Conservation (phyloP, 306 rosid genomes). For the Lithocarpus polystachyus region DNA sequence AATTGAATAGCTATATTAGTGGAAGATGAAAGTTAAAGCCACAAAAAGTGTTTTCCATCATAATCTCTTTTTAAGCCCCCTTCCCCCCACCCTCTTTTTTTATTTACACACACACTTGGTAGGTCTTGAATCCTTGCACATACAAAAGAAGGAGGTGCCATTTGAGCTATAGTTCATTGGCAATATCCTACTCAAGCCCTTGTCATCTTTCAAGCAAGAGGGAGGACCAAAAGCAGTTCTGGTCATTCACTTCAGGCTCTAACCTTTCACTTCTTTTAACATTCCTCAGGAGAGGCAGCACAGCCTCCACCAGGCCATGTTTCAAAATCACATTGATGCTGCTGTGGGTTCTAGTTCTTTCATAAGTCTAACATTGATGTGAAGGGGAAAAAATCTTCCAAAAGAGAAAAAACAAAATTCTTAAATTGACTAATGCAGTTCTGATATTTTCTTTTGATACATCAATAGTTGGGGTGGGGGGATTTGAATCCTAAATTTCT, state of each 20-base stretch:
- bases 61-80: too few relatives aligned
- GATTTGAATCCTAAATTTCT: too few relatives aligned
- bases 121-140: too few relatives aligned
- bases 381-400: background rate
- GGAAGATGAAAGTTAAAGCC: background rate
- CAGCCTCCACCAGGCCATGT: background rate
- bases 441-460: too few relatives aligned
- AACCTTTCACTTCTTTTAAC: background rate
- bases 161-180: too few relatives aligned
- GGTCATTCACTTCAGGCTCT: background rate
- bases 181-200: background rate
- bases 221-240: background rate
- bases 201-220: background rate
- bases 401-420: background rate
- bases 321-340: background rate
- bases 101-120: too few relatives aligned
- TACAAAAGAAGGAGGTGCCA: too few relatives aligned
- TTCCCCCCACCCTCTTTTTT: too few relatives aligned
- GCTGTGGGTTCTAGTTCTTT: background rate
- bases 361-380: background rate
- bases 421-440: too few relatives aligned
- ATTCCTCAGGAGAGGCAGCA: background rate
- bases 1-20: background rate
- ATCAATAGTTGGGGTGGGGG: too few relatives aligned
- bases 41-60: background rate